Evolutionary conservation across 345 rosid genomes (phyloP).

Genomic region (Populus deltoides): DNA sequence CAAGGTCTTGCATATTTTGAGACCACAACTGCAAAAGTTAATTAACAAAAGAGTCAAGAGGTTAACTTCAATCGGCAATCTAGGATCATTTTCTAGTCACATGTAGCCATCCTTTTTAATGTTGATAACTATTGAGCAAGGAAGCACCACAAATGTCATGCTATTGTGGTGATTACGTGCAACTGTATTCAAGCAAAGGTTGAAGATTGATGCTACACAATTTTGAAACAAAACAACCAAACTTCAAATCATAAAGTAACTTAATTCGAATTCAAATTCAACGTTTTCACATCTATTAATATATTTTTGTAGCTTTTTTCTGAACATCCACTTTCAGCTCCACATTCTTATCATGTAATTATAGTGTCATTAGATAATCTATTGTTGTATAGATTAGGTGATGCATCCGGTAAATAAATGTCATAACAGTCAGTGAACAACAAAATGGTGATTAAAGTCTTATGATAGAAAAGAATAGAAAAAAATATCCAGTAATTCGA

Average conservation of each 20-base stretch:
- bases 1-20: conserved; percentile 84
- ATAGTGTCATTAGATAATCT: not conserved
- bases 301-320: not conserved
- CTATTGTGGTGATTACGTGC: not conserved
- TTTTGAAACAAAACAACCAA: not conserved
- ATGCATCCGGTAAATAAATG: not conserved
- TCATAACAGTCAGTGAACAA: not conserved
- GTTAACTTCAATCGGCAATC: not conserved
- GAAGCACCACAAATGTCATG: not conserved
- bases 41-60: not conserved
- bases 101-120: not conserved
- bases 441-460: not conserved
- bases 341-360: not conserved
- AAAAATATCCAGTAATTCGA: not conserved
- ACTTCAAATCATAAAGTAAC: not conserved
- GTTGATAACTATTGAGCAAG: not conserved
- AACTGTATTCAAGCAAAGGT: not conserved
- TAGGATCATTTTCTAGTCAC: not conserved
- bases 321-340: not conserved
- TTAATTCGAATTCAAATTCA: too few relatives aligned
- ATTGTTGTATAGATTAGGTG: not conserved
- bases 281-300: not conserved
- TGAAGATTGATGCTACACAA: not conserved
- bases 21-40: conserved; percentile 58
- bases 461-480: not conserved